These are phyloP conservation scores for Acorus calamus DNA, from an alignment of 106 monocot species.

Conservation along the genomic window DNA sequence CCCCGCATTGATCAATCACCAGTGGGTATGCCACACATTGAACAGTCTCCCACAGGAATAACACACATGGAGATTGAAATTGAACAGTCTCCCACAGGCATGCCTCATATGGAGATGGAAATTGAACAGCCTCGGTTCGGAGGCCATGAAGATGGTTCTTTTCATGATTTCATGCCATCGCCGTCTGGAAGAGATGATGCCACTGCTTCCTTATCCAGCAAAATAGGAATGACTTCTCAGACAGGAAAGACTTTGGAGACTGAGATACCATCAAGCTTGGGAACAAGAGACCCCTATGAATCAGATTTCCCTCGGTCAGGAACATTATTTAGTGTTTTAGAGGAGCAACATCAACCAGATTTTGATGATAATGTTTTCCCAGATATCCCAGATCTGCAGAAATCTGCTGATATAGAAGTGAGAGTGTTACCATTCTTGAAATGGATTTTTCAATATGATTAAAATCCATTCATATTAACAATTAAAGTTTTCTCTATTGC, in stretches of 20 bases:
- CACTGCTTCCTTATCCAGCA: constrained; percentile 9
- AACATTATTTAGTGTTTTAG: constrained; percentile 17
- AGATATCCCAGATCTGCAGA: constrained; percentile 14
- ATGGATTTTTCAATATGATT: neutral
- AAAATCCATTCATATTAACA: constrained; percentile 3
- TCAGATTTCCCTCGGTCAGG: constrained; percentile 6
- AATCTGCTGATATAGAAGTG: constrained; percentile 40
- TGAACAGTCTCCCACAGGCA: neutral
- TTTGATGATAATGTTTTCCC: constrained; percentile 12
- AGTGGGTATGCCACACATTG: neutral
- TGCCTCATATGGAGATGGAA: constrained; percentile 13
- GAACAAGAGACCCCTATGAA: constrained; percentile 7
- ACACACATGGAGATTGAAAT: constrained; percentile 1
- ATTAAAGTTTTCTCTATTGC: constrained; percentile 6
- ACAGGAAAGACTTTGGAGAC: constrained; percentile 11
- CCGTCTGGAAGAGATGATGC: constrained; percentile 15
- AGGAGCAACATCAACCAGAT: constrained; percentile 11
- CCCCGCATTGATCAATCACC: neutral
- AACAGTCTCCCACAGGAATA: neutral
- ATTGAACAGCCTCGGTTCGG: constrained; percentile 27
- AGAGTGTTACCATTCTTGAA: constrained; percentile 8
- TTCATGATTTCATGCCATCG: constrained; percentile 15
- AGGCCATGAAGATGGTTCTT: neutral
- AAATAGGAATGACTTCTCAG: constrained; percentile 13
- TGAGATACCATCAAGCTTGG: constrained; percentile 9